Base-by-base conservation (phyloP, 805 yeast species). In the Pichia californica region DNA sequence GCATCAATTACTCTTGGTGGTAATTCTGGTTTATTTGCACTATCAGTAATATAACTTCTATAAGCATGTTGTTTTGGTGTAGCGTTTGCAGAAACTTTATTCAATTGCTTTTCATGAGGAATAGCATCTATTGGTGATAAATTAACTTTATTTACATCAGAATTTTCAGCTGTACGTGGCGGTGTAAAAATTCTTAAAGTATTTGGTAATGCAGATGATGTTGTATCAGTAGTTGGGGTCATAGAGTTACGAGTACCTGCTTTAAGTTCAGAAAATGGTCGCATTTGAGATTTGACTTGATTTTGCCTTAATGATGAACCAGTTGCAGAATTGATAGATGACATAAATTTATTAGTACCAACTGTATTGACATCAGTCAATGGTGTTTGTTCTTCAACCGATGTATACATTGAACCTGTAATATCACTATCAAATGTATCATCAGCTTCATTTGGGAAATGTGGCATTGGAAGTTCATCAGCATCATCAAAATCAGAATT, bases 401-500 rank as follows among this genome's bases (percentile, higher is more conserved):
- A 14, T 2, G 48, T 45, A 15, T 41, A 41, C 19, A 45, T 25
- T 14, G 47, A 44, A 4, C 38, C 44, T 5, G 42, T 36, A 3
- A 45, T 41, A 27, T 45, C 42, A 9, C 36, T 37, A 15, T 44
- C 47, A 20, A 33, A 30, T 11, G 41, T 33, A 27, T 47, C 50
- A 20, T 48, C 47, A 27, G 41, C 43, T 4, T 31, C 27, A 2
- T 48, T 47, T 7, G 40, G 35, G 26, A 33, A 20, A 8, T 38
- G 36, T 29, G 47, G 37, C 5, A 20, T n/a, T 4, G 36, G 21
- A n/a, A 50, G 49, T 26, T 55, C 59, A 20, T 53, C 59, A 2
- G 59, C 59, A 43, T 61, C 64, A 1, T 52, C 63, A 47, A 57
- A 61, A 9, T 53, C 39, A 5, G 62, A 57, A 38, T 38, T 23